phyloP scores from a whole-genome alignment of 1,284 basidiomycete species.

The Boletellus sp. region DNA sequence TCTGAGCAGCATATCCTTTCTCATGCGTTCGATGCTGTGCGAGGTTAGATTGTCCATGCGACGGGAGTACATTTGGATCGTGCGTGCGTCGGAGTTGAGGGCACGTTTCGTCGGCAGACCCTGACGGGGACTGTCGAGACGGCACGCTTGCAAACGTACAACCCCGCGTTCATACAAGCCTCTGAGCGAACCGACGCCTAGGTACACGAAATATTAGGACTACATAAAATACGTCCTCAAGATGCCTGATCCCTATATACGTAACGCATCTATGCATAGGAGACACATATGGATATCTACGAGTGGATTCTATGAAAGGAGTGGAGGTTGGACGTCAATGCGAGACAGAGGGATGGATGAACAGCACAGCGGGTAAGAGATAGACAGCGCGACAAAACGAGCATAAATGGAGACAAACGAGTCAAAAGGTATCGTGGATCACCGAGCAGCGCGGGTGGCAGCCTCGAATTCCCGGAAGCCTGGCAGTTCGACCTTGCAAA shows the following conservation, averaged over 20 bases:
- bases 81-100: slow-evolving; percentile 16
- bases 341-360: slow-evolving; percentile 4
- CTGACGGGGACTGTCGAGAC: too few relatives aligned
- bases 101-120: too few relatives aligned
- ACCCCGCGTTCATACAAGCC: slow-evolving; percentile 21
- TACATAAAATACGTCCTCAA: slow-evolving; percentile 38
- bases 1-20: slow-evolving; percentile 16
- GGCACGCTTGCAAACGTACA: slow-evolving; percentile 12
- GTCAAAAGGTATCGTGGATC: slow-evolving; percentile 6
- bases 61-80: slow-evolving; percentile 12
- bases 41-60: slow-evolving; percentile 22
- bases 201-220: slow-evolving; percentile 34
- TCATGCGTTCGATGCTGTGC: slow-evolving; percentile 23
- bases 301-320: slow-evolving; percentile 21
- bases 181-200: slow-evolving; percentile 14
- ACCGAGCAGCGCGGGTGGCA: slow-evolving; percentile 25
- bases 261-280: slow-evolving; percentile 29
- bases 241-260: slow-evolving; percentile 36
- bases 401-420: slow-evolving; percentile 2
- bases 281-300: slow-evolving; percentile 18
- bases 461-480: slow-evolving; percentile 37
- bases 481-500: slow-evolving; percentile 32
- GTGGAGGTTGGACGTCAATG: slow-evolving; percentile 1
- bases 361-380: slow-evolving; percentile 1
- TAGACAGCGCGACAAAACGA: slow-evolving; percentile 10